Conservation (phyloP, 345 rosid species). For the Toxicodendron radicans region DNA sequence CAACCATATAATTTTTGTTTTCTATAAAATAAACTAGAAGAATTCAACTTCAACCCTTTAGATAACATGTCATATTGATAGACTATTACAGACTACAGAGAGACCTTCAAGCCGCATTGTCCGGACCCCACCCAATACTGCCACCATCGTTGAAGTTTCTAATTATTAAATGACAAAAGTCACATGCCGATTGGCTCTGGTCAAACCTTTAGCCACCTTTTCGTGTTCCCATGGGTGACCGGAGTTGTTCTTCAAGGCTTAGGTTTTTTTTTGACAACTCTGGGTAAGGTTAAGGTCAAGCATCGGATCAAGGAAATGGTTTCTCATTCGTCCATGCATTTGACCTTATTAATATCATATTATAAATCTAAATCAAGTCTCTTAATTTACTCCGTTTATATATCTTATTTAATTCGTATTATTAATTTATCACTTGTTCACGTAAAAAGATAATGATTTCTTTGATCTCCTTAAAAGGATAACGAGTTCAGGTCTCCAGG, state of each 20-base stretch:
- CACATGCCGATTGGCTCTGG: slow-evolving; percentile 14
- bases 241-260: slow-evolving; percentile 11
- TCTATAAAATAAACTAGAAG: slow-evolving; percentile 22
- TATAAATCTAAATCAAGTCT: background rate
- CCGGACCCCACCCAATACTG: slow-evolving; percentile 35
- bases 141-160: slow-evolving; percentile 35
- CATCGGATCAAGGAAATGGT: slow-evolving; percentile 2
- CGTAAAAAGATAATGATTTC: background rate
- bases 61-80: slow-evolving; percentile 1
- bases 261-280: slow-evolving; percentile 10
- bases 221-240: slow-evolving; percentile 11
- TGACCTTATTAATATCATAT: slow-evolving; percentile 11
- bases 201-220: slow-evolving; percentile 13
- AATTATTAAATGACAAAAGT: background rate
- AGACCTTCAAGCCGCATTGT: slow-evolving; percentile 36
- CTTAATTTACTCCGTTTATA: background rate
- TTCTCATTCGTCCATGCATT: slow-evolving; percentile 15
- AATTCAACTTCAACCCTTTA: slow-evolving; percentile 41
- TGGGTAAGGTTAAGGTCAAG: background rate
- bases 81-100: background rate
- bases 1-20: too few species aligned
- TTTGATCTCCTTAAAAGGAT: background rate
- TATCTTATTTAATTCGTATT: background rate
- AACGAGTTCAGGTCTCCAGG: background rate
- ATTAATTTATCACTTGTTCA: background rate